Base-by-base conservation (phyloP, 2,329 filamentous ascomycete genomes). In the Cryphonectria radicalis region DNA sequence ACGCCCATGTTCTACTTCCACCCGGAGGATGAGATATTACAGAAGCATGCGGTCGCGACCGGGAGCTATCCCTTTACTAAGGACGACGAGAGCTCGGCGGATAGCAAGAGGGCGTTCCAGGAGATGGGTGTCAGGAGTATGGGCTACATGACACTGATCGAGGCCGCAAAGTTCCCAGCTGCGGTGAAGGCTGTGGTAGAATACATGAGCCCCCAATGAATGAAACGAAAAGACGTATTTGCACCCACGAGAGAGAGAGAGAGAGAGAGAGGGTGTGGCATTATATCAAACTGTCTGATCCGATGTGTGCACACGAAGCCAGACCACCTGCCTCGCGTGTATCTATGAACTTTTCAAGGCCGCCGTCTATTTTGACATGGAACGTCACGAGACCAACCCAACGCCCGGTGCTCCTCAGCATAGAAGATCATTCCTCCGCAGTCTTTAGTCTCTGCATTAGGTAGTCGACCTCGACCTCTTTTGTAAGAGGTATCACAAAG, bases 401-500 rank as follows among this genome's bases (percentile, higher is more conserved):
- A 67, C 35, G 37, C 32, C n/a, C 22, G 32, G 46, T n/a, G 19
- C 43, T 68, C 43, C 25, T 19, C 28, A 8, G 19, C 17, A 60
- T 10, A 55, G 63, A 28, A 55, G 46, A 55, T 67, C 40, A 71
- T 68, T 72, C 69, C 69, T 70, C 77, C 19, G 6, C 55, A 74
- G 78, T 79, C 68, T 89, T 89, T 68, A 99, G 84, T 74, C 96
- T 89, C 82, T 98, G 94, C 93, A 99, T 97, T 76, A 99, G 85
- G 80, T 99, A 99, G 77, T 99, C 96, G 13, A 99, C 94, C 85
- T 99, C 96, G 57, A 99, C 95, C 74, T 94, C 92, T 82, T 99
- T 99, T n/a, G 96, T 99, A 80, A 98, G 82, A 0, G 96, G 96
- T 76, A 99, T 99, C 73, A 99, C 95, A 82, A 93, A 93, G 80